Percentiles rank a stretch among this genome's conserved stretches.
Evolutionary conservation across 2,329 filamentous ascomycete genomes (phyloP).

Genomic region (Aureobasidium melanogenum): DNA sequence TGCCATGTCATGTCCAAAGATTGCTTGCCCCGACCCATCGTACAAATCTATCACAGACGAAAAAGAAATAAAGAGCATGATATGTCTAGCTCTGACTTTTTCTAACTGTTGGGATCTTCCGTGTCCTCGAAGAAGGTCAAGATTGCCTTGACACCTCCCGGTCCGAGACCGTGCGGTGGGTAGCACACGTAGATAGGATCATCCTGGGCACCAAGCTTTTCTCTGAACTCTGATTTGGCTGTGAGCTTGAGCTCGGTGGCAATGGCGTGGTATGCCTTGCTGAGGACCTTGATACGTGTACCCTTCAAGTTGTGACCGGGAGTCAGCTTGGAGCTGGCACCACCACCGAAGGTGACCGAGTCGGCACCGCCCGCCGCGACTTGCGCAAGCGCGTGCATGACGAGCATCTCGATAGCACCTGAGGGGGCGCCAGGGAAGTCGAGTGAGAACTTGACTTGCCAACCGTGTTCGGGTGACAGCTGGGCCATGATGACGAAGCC

Average conservation of each 20-base stretch:
- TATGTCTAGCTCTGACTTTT: neutral
- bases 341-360: slow-evolving; percentile 77
- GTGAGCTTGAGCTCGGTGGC: slow-evolving; percentile 74
- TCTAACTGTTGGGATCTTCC: slow-evolving; percentile 15
- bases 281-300: slow-evolving; percentile 69
- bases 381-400: slow-evolving; percentile 60
- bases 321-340: slow-evolving; percentile 63
- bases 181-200: slow-evolving; percentile 87
- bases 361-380: slow-evolving; percentile 51
- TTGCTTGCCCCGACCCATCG: neutral
- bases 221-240: slow-evolving; percentile 79
- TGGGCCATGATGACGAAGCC: slow-evolving; percentile 77
- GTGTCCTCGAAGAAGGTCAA: slow-evolving; percentile 83
- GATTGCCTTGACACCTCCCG: slow-evolving; percentile 74
- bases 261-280: slow-evolving; percentile 71
- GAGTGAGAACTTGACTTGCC: slow-evolving; percentile 93
- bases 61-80: neutral
- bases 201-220: slow-evolving; percentile 78
- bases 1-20: slow-evolving; percentile 4
- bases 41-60: neutral
- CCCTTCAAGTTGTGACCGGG: slow-evolving; percentile 77
- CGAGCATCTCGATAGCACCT: slow-evolving; percentile 76
- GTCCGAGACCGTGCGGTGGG: slow-evolving; percentile 73
- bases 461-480: slow-evolving; percentile 71
- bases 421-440: slow-evolving; percentile 84